phyloP scores from a whole-genome alignment of 805 yeast species.

The Vanderwaltozyma verrucispora region DNA sequence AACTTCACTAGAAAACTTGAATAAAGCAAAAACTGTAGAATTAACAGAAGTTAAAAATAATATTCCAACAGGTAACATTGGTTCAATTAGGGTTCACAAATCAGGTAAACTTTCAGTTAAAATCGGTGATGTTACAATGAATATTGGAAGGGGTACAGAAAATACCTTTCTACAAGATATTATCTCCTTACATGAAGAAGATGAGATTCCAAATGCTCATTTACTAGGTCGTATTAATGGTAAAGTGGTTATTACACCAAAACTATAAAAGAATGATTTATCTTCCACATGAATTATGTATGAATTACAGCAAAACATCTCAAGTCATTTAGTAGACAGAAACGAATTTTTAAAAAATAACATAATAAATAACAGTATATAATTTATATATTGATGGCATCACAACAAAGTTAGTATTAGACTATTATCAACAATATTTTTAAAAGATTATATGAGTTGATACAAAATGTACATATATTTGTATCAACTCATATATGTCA shows the following conservation, averaged over 20 bases:
- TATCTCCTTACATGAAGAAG: conserved; percentile 39
- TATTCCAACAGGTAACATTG: conserved; percentile 47
- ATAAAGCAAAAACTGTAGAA: conserved; percentile 5
- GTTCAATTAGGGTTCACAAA: conserved; percentile 64
- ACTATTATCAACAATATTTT: too few relatives aligned
- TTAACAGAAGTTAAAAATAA: conserved; percentile 7
- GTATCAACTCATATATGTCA: too few relatives aligned
- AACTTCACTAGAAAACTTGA: conserved; percentile 9
- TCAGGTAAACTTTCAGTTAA: conserved; percentile 74
- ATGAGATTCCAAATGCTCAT: conserved; percentile 34
- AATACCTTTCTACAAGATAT: conserved; percentile 66
- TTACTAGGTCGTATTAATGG: conserved; percentile 46
- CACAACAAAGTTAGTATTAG: too few relatives aligned
- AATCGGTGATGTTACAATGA: conserved; percentile 60
- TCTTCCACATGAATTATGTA: too few relatives aligned
- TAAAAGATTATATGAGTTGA: too few relatives aligned
- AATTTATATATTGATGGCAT: too few relatives aligned
- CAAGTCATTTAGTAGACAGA: too few relatives aligned
- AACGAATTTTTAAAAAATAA: too few relatives aligned
- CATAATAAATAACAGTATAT: too few relatives aligned
- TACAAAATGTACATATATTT: too few relatives aligned
- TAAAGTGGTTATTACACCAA: conserved; percentile 52
- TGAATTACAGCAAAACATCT: too few relatives aligned
- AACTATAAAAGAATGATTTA: too few relatives aligned
- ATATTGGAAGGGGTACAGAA: conserved; percentile 61